Evolutionary conservation across 1,284 basidiomycete species (phyloP).

Genomic region (Rugosomyces carneus): DNA sequence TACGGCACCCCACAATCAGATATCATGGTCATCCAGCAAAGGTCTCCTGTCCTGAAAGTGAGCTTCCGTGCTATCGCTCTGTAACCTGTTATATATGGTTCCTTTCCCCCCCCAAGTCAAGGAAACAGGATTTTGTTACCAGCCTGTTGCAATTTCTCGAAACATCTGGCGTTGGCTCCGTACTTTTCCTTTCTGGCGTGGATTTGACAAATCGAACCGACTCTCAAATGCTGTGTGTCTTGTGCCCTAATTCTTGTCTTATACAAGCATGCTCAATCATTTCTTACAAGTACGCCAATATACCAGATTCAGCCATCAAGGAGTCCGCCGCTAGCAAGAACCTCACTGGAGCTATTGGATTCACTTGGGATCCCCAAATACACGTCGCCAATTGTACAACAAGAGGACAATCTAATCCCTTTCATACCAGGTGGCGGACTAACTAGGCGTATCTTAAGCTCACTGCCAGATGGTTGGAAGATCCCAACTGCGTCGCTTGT

Average conservation of each 20-base stretch:
- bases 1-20: slow-evolving; percentile 48
- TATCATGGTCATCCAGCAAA: slow-evolving; percentile 63
- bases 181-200: slow-evolving; percentile 67
- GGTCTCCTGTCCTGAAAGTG: slow-evolving; percentile 73
- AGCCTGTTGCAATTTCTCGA: slow-evolving; percentile 51
- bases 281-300: slow-evolving; percentile 44
- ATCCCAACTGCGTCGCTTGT: slow-evolving; percentile 51
- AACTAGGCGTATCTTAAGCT: slow-evolving; percentile 56
- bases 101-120: slow-evolving; percentile 40
- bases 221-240: slow-evolving; percentile 65
- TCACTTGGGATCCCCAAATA: slow-evolving; percentile 45
- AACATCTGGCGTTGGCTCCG: slow-evolving; percentile 39
- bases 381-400: slow-evolving; percentile 27
- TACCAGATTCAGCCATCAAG: slow-evolving; percentile 44
- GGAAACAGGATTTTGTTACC: slow-evolving; percentile 62
- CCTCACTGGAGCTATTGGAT: slow-evolving; percentile 34
- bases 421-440: slow-evolving; percentile 75
- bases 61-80: slow-evolving; percentile 8
- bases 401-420: slow-evolving; percentile 33
- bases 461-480: slow-evolving; percentile 48
- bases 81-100: background rate
- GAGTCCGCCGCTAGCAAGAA: slow-evolving; percentile 31
- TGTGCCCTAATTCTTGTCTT: background rate
- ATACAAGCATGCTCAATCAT: slow-evolving; percentile 3
- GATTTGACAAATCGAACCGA: slow-evolving; percentile 70